Conservation (phyloP, 164 flowering plant species). For the Macadamia tetraphylla region DNA sequence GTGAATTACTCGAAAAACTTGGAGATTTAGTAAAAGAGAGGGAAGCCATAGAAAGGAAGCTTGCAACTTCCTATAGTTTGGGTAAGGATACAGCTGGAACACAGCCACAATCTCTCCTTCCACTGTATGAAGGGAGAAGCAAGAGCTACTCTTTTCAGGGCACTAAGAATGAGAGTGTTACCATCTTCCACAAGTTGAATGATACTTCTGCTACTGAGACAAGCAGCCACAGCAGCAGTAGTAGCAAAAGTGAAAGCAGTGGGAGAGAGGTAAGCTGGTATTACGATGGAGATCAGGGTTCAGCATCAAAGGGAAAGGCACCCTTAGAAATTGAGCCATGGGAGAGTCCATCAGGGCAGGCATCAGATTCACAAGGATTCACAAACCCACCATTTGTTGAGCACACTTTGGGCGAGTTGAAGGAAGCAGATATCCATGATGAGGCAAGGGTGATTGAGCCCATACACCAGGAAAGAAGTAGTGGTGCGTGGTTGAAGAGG, state of each 20-base stretch:
- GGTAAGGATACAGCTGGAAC: constrained; percentile 46
- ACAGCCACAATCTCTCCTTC: constrained; percentile 41
- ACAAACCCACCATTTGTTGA: constrained; percentile 9
- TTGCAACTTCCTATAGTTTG: constrained; percentile 76
- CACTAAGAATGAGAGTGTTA: constrained; percentile 44
- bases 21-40: constrained; percentile 44
- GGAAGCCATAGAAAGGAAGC: constrained; percentile 60
- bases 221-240: constrained; percentile 3
- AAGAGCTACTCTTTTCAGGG: constrained; percentile 62
- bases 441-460: constrained; percentile 9
- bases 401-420: constrained; percentile 9
- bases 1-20: constrained; percentile 43
- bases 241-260: constrained; percentile 11
- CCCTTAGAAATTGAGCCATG: constrained; percentile 10
- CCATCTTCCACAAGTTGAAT: constrained; percentile 54
- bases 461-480: constrained; percentile 8
- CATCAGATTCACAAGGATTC: constrained; percentile 15
- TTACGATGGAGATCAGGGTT: constrained; percentile 9
- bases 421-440: constrained; percentile 6
- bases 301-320: constrained; percentile 23
- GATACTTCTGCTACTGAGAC: constrained; percentile 35
- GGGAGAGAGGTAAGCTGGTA: constrained; percentile 14
- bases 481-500: constrained; percentile 23
- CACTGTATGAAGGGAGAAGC: constrained; percentile 34
- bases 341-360: constrained; percentile 13